Evolutionary conservation across 306 rosid species (phyloP).

Genomic region (Echinosophora koreensis): DNA sequence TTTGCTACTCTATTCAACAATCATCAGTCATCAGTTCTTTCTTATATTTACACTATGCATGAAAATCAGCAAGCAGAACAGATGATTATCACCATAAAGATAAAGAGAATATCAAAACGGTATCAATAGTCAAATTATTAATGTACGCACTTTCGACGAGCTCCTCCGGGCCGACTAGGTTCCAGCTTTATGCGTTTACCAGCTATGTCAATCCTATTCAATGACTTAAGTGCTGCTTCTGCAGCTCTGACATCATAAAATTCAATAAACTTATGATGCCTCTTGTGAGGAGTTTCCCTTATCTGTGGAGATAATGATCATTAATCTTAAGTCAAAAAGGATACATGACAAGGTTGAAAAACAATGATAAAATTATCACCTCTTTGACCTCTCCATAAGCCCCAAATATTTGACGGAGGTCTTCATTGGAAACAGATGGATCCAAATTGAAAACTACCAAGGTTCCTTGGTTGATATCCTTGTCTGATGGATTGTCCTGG

Average conservation of each 20-base stretch:
- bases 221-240: constrained; percentile 90
- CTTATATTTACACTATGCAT: constrained; percentile 4
- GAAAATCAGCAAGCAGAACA: constrained; percentile 8
- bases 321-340: constrained; percentile 7
- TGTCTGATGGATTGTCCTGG: constrained; percentile 98
- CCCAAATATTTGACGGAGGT: constrained; percentile 97
- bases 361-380: constrained; percentile 58
- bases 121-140: constrained; percentile 35
- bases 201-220: constrained; percentile 97
- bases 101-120: constrained; percentile 2
- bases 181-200: constrained; percentile 99
- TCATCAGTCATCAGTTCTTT: constrained; percentile 15
- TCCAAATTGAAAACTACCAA: constrained; percentile 96
- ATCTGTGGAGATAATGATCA: constrained; percentile 64
- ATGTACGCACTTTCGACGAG: constrained; percentile 87
- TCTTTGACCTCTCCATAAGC: constrained; percentile 99
- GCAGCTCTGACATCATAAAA: constrained; percentile 97
- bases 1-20: constrained; percentile 18
- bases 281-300: constrained; percentile 99
- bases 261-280: constrained; percentile 97
- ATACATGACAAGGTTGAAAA: not conserved
- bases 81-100: constrained; percentile 9
- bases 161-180: constrained; percentile 99
- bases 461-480: constrained; percentile 98
- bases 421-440: constrained; percentile 94